These are phyloP conservation scores for Cadophora gregata DNA, from an alignment of 2,329 filamentous ascomycete genomes.

Conservation along the genomic window DNA sequence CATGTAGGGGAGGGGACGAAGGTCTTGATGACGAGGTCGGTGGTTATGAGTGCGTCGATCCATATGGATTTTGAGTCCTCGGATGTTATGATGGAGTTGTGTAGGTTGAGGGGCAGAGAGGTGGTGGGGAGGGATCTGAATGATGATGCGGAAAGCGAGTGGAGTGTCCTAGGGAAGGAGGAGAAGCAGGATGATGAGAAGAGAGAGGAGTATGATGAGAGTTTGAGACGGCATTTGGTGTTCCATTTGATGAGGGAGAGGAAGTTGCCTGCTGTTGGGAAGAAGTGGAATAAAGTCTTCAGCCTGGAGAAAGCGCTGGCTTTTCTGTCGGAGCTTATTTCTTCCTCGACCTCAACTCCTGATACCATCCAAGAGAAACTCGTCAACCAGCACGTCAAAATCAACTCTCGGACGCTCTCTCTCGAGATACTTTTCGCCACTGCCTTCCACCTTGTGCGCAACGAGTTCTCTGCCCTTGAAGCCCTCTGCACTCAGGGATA, in stretches of 20 bases:
- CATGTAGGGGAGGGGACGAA: slow-evolving; percentile 6
- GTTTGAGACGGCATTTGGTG: slow-evolving; percentile 34
- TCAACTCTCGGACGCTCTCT: slow-evolving; percentile 29
- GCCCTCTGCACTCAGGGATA: slow-evolving; percentile 38
- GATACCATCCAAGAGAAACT: slow-evolving; percentile 11
- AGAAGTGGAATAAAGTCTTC: slow-evolving; percentile 19
- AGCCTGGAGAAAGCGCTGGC: slow-evolving; percentile 19
- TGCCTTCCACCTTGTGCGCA: slow-evolving; percentile 35
- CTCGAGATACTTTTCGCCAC: slow-evolving; percentile 39
- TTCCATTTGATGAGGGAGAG: slow-evolving; percentile 29
- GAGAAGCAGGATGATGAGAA: slow-evolving; percentile 32
- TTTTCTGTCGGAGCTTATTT: slow-evolving; percentile 28
- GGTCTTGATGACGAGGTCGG: slow-evolving; percentile 27
- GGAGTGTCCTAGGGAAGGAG: slow-evolving; percentile 23
- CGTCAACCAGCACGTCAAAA: slow-evolving; percentile 23
- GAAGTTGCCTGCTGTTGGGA: slow-evolving; percentile 26
- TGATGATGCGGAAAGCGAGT: slow-evolving; percentile 19
- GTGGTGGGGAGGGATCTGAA: slow-evolving; percentile 27
- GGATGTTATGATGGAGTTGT: slow-evolving; percentile 37
- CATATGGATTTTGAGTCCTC: slow-evolving; percentile 40
- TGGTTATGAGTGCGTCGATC: slow-evolving; percentile 38
- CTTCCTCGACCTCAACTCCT: background rate
- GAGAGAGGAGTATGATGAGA: slow-evolving; percentile 34
- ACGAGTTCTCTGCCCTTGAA: slow-evolving; percentile 40
- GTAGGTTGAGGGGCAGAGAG: slow-evolving; percentile 25